Conservation (phyloP, 2,329 filamentous ascomycete species). For the Thielaviopsis musarum region DNA sequence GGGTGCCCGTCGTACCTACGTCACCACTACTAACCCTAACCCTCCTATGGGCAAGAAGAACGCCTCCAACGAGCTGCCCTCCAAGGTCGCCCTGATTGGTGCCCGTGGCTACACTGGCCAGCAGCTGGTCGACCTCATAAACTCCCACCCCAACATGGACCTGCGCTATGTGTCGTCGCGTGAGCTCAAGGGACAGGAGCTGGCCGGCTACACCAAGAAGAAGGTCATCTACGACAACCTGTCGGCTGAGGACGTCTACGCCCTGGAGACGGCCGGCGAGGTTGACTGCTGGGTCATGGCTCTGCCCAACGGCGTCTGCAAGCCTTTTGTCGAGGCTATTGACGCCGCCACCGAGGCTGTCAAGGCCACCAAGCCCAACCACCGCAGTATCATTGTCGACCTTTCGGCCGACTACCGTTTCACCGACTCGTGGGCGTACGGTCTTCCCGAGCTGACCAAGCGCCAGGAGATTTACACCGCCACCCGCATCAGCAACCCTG, state of each 20-base stretch:
- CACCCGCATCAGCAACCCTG: constrained; percentile 77
- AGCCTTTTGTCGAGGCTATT: constrained; percentile 82
- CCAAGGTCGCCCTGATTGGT: constrained; percentile 74
- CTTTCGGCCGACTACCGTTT: constrained; percentile 96
- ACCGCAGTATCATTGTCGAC: constrained; percentile 68
- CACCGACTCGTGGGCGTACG: constrained; percentile 72
- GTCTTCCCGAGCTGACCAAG: constrained; percentile 70
- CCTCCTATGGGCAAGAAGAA: constrained; percentile 81
- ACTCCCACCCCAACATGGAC: constrained; percentile 78
- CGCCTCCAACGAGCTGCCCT: constrained; percentile 60
- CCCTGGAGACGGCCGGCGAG: constrained; percentile 67
- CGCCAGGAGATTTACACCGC: constrained; percentile 61
- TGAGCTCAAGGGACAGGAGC: constrained; percentile 71
- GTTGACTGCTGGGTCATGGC: constrained; percentile 98
- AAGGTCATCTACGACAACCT: constrained; percentile 88
- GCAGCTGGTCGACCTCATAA: constrained; percentile 72
- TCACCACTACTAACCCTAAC: constrained; percentile 66
- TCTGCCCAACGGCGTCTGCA: constrained; percentile 85
- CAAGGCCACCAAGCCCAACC: constrained; percentile 17
- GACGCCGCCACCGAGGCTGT: constrained; percentile 17
- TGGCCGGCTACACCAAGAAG: constrained; percentile 80
- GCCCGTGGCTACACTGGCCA: constrained; percentile 91
- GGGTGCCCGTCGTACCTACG: constrained; percentile 16
- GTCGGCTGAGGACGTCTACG: constrained; percentile 66
- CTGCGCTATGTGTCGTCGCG: constrained; percentile 84